A percentile compares a stretch with the other conserved stretches of the same genome.
Evolutionary conservation across 2,329 filamentous ascomycete genomes (phyloP).

Genomic region (Claviceps sp.): DNA sequence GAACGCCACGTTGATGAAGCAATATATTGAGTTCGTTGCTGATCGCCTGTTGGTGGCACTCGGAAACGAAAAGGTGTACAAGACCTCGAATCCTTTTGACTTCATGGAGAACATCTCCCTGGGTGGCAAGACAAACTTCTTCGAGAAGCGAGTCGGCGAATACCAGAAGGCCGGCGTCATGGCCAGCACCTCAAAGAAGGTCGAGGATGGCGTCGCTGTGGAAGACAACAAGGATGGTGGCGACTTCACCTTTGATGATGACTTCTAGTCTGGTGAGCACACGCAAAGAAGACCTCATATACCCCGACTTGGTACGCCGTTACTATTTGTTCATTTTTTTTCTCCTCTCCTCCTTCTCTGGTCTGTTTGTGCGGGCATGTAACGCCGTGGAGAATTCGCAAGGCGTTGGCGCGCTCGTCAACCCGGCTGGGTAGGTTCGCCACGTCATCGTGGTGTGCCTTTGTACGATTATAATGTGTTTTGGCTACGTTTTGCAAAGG

Average conservation of each 20-base stretch:
- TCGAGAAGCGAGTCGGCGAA: constrained; percentile 98
- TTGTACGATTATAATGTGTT: constrained; percentile 4
- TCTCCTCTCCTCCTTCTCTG: constrained; percentile 5
- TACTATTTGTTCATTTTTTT: constrained; percentile 10
- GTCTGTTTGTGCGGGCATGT: constrained; percentile 5
- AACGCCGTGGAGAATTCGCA: constrained; percentile 8
- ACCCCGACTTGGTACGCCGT: not conserved
- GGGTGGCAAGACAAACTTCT: constrained; percentile 99
- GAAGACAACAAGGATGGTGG: constrained; percentile 46
- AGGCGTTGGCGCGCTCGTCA: not conserved
- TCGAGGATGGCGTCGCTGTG: constrained; percentile 33
- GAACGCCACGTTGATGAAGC: constrained; percentile 96
- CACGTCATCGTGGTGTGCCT: not conserved
- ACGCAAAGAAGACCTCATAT: constrained; percentile 10
- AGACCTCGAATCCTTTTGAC: constrained; percentile 91
- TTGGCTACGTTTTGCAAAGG: constrained; percentile 1
- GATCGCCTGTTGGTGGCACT: constrained; percentile 87
- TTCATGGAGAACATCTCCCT: constrained; percentile 99
- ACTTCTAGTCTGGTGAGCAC: constrained; percentile 55
- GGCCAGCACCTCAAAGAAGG: constrained; percentile 69
- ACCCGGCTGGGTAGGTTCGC: not conserved
- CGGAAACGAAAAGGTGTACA: constrained; percentile 90
- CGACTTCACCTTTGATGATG: constrained; percentile 89
- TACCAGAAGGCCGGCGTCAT: constrained; percentile 99
- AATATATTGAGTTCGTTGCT: constrained; percentile 99